These are phyloP conservation scores for Heterobasidion parviporum DNA, from an alignment of 1,284 basidiomycete species.

Conservation along the genomic window DNA sequence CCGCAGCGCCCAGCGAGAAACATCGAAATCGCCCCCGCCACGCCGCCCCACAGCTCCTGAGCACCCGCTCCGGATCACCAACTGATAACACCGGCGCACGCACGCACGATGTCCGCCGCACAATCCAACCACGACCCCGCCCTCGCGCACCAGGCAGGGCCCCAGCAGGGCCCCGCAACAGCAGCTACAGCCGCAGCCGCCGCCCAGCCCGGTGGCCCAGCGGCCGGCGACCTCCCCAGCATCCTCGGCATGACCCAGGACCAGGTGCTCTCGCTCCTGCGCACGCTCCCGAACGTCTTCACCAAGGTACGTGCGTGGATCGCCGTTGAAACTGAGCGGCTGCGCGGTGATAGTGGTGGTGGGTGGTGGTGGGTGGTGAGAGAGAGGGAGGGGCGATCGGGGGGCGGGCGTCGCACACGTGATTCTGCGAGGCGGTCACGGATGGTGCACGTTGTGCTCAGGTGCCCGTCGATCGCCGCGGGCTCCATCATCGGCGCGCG, in stretches of 20 bases:
- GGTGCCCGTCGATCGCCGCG: not conserved
- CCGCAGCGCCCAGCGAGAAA: not conserved
- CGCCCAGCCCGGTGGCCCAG: slow-evolving; percentile 4
- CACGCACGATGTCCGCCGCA: slow-evolving; percentile 18
- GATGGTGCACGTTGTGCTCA: slow-evolving; percentile 8
- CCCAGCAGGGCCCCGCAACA: slow-evolving; percentile 2
- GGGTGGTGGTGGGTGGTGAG: not conserved
- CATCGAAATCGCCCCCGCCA: slow-evolving; percentile 10
- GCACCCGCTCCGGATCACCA: not conserved
- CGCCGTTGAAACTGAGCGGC: not conserved
- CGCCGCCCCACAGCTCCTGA: slow-evolving; percentile 6
- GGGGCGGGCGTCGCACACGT: slow-evolving; percentile 7
- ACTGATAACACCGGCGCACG: slow-evolving; percentile 4
- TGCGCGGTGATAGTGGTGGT: not conserved
- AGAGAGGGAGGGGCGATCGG: not conserved
- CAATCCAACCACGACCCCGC: slow-evolving; percentile 20
- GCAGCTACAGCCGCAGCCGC: slow-evolving; percentile 3
- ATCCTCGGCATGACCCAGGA: slow-evolving; percentile 29
- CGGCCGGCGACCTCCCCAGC: slow-evolving; percentile 5
- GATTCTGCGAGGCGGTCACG: slow-evolving; percentile 11
- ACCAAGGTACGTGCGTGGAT: slow-evolving; percentile 24
- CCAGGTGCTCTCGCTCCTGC: slow-evolving; percentile 44
- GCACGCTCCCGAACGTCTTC: slow-evolving; percentile 37
- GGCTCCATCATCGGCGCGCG: too few relatives aligned
- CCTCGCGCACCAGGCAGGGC: slow-evolving; percentile 12